Evolutionary conservation across 2,329 filamentous ascomycete species (phyloP).

Genomic region (Colletotrichum orchidophilum): DNA sequence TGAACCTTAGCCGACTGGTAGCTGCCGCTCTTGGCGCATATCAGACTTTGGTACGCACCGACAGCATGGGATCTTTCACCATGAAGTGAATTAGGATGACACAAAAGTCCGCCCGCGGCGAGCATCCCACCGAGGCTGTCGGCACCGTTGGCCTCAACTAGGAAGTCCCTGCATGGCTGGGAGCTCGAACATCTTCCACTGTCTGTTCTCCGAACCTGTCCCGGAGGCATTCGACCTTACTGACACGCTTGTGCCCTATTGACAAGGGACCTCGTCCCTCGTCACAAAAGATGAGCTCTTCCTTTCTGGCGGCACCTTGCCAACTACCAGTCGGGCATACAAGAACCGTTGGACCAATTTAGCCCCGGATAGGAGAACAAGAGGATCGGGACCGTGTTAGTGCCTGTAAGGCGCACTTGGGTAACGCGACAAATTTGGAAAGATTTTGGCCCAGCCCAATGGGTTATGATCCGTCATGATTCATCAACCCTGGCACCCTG

Average conservation of each 20-base stretch:
- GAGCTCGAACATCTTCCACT: conserved; percentile 18
- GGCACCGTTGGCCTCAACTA: conserved; percentile 7
- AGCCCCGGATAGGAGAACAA: background rate
- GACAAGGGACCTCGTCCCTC: background rate
- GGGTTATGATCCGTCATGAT: conserved; percentile 18
- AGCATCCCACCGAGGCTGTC: conserved; percentile 7
- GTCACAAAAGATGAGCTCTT: background rate
- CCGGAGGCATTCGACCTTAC: background rate
- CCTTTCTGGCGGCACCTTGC: background rate
- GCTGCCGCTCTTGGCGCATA: conserved; percentile 1
- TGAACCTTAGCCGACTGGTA: background rate
- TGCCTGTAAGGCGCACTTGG: background rate
- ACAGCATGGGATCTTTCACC: conserved; percentile 18
- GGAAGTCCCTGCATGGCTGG: conserved; percentile 30
- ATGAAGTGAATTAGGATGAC: conserved; percentile 23
- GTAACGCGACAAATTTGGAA: background rate
- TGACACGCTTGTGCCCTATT: background rate
- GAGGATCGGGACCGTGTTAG: background rate
- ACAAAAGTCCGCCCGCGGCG: conserved; percentile 25
- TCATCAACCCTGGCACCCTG: conserved; percentile 31
- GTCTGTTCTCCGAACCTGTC: conserved; percentile 29
- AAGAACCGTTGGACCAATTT: background rate
- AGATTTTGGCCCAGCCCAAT: background rate
- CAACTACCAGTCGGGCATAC: background rate
- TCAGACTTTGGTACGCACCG: conserved; percentile 4